phyloP scores from a whole-genome alignment of 2,329 filamentous ascomycete genomes.

The Fusarium nisikadoi region DNA sequence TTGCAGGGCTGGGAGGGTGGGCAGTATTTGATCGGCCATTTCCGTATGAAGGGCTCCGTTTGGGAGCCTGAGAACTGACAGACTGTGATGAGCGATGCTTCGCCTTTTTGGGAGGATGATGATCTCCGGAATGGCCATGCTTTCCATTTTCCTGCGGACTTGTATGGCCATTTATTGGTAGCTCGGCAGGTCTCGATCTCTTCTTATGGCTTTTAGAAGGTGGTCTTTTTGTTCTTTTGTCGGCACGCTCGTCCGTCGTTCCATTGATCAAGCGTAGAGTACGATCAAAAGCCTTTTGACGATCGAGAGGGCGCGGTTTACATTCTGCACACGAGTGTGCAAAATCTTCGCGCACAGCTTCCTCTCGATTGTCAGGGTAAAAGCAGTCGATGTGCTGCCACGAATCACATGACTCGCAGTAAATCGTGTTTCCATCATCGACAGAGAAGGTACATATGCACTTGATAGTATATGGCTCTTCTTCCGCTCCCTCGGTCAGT shows the following conservation, averaged over 20 bases:
- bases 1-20: constrained; percentile 40
- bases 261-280: constrained; percentile 67
- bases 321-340: constrained; percentile 92
- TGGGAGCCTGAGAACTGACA: constrained; percentile 72
- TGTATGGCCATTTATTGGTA: constrained; percentile 74
- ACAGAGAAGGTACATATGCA: constrained; percentile 95
- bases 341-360: constrained; percentile 76
- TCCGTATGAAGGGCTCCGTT: constrained; percentile 72
- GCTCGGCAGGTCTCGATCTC: constrained; percentile 77
- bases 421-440: constrained; percentile 97
- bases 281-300: constrained; percentile 78
- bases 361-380: constrained; percentile 78
- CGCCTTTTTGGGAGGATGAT: constrained; percentile 75
- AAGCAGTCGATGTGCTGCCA: constrained; percentile 99
- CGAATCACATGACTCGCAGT: constrained; percentile 93
- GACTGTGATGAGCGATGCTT: constrained; percentile 88
- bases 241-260: constrained; percentile 61
- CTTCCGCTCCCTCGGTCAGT: constrained; percentile 67
- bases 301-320: constrained; percentile 79
- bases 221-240: constrained; percentile 79
- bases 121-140: constrained; percentile 57
- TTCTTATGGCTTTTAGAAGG: constrained; percentile 88
- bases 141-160: constrained; percentile 67
- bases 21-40: constrained; percentile 69
- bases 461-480: constrained; percentile 94